phyloP scores from a whole-genome alignment of 2,329 filamentous ascomycete genomes.

The Aspergillus ruber region DNA sequence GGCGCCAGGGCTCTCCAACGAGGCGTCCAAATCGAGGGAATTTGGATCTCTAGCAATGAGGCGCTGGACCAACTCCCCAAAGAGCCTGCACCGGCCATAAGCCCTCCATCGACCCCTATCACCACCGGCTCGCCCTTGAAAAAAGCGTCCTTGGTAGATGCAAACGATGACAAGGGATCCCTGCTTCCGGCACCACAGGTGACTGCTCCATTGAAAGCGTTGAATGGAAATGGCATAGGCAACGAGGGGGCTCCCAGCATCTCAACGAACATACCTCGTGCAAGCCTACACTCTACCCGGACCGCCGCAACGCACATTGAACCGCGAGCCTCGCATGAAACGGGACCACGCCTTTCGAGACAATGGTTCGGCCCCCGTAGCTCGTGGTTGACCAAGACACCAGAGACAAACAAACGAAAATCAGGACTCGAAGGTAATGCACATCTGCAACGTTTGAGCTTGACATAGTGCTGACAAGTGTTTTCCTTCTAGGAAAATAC shows the following conservation, averaged over 20 bases:
- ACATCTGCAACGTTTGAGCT: conserved; percentile 1
- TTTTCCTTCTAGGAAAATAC: conserved; percentile 9
- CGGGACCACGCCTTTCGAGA: conserved; percentile 6
- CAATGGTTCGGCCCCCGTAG: conserved; percentile 10
- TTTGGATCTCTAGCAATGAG: conserved; percentile 61
- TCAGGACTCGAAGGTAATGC: conserved; percentile 7
- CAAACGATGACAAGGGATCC: neutral
- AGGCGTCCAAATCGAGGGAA: conserved; percentile 76
- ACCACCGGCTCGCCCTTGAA: conserved; percentile 1
- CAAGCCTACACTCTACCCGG: conserved; percentile 2
- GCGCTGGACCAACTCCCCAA: conserved; percentile 23
- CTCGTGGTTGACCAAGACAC: conserved; percentile 15
- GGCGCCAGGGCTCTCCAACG: conserved; percentile 78
- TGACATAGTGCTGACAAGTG: neutral
- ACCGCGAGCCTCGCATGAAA: neutral
- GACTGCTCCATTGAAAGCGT: neutral
- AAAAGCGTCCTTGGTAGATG: neutral
- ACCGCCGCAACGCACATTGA: neutral
- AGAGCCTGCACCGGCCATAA: conserved; percentile 4
- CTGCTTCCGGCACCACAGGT: neutral
- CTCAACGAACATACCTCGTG: conserved; percentile 3
- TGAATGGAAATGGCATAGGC: conserved; percentile 1
- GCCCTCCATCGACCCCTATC: conserved; percentile 6
- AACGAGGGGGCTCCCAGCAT: conserved; percentile 1
- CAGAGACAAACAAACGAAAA: conserved; percentile 7